Evolutionary conservation across 495 filamentous ascomycete species (phyloP).

Genomic region (Penicillium egyptiacum): DNA sequence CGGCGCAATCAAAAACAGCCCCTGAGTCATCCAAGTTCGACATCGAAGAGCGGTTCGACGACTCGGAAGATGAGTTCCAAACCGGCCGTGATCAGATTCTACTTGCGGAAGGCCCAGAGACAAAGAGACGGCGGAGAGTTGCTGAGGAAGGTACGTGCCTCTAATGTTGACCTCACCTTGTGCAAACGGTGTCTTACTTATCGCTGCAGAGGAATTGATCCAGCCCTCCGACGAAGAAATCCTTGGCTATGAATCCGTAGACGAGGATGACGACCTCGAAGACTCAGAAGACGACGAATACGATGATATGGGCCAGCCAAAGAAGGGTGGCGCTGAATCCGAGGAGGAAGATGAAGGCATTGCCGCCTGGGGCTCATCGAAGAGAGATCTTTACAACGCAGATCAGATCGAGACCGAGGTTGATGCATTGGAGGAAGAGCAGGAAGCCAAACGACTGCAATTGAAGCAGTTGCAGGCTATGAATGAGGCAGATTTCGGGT

Average conservation of each 20-base stretch:
- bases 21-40: conserved; percentile 41
- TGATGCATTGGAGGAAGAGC: conserved; percentile 89
- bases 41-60: conserved; percentile 81
- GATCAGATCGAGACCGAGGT: conserved; percentile 87
- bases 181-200: conserved; percentile 17
- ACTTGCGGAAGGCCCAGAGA: conserved; percentile 74
- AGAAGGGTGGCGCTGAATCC: conserved; percentile 26
- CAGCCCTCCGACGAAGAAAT: conserved; percentile 89
- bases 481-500: conserved; percentile 86
- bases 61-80: conserved; percentile 91
- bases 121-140: conserved; percentile 69
- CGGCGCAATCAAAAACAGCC: conserved; percentile 49
- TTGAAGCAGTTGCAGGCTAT: conserved; percentile 83
- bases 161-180: conserved; percentile 8
- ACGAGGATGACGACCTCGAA: conserved; percentile 54
- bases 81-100: conserved; percentile 79
- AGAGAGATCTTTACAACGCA: conserved; percentile 88
- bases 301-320: conserved; percentile 31
- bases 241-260: conserved; percentile 58
- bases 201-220: conserved; percentile 52
- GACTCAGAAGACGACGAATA: conserved; percentile 47
- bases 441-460: conserved; percentile 81
- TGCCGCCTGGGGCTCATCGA: conserved; percentile 82
- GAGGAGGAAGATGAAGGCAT: conserved; percentile 72
- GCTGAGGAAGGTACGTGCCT: conserved; percentile 57